Base-by-base conservation (phyloP, 257 asterid genomes). In the Ligustrum vulgare region DNA sequence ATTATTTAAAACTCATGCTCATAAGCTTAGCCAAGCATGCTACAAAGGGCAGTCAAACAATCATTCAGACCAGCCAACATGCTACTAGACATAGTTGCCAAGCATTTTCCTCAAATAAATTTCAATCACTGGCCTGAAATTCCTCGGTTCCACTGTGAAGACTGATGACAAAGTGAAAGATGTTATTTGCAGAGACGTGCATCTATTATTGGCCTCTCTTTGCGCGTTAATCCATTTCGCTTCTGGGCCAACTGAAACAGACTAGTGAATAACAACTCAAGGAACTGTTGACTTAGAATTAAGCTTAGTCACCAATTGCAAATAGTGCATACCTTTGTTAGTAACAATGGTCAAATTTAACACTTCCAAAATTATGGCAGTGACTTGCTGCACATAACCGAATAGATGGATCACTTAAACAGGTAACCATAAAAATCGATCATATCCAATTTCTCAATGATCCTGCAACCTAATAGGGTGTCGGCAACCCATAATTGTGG, bases 401-500 rank as follows among this genome's bases (percentile, higher is more conserved):
- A 39, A 68, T 78, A 62, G 70, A 23, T 20, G 31, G 75, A 25
- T 68, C 62, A 69, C 76, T 74, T 63, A 74, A 75, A 69, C 31
- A 67, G 77, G 69, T 18, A 75, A 77, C 85, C 58, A 56, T 67
- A 36, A 15, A 63, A 58, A 62, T 79, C 45, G 77, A 72, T 43
- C 77, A 70, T 72, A 80, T 75, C 79, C 77, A 39, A 45, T 51
- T 71, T 56, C 45, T 39, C 60, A 69, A 72, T 36, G 67, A 37
- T 66, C 37, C 23, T 51, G 69, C 37, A 70, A 35, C 60, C 73
- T 87, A 90, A 60, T 82, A 80, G 49, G 87, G 89, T 58, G 85
- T 83, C 3, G 98, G 97, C 83, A 94, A 86, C 8, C 98, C 98
- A 65, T 90, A 94, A 80, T 94, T 94, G 78, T 87, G 96, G 82